Conservation (phyloP, 345 rosid species). For the Cardamine occulta region DNA sequence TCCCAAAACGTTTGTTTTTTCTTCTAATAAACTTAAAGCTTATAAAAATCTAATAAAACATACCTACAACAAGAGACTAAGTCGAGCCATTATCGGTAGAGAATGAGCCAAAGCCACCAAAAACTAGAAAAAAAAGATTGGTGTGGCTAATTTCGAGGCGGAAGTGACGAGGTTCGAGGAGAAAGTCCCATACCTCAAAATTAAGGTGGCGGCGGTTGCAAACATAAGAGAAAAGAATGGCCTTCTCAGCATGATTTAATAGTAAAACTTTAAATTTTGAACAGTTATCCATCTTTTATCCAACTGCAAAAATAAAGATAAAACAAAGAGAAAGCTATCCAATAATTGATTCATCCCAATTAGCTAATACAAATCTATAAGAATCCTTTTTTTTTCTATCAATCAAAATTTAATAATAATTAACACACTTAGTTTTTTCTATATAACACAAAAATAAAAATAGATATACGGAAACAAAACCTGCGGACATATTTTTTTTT, state of each 20-base stretch:
- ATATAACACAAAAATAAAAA: too few species aligned
- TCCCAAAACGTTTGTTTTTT: not conserved
- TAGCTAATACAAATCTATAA: not conserved
- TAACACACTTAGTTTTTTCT: too few species aligned
- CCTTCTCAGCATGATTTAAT: too few species aligned
- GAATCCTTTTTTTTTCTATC: too few species aligned
- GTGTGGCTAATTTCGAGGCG: not conserved
- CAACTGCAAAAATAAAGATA: not conserved
- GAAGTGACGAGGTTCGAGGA: not conserved
- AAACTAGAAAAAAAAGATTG: too few species aligned
- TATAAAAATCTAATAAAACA: too few species aligned
- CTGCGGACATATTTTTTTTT: too few species aligned
- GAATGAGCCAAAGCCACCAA: not conserved
- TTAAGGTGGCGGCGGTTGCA: not conserved
- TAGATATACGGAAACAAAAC: too few species aligned
- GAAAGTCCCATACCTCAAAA: not conserved
- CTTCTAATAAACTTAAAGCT: not conserved
- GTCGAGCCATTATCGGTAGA: not conserved
- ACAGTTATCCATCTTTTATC: not conserved
- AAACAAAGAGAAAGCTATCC: not conserved
- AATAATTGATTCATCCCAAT: not conserved
- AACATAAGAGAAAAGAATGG: too few species aligned
- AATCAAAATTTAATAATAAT: too few species aligned
- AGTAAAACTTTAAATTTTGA: not conserved
- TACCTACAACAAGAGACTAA: not conserved